A percentile compares a stretch with the other conserved stretches of the same genome.
These are phyloP conservation scores for Isoetes taiwanensis DNA, from an alignment of 75 land plant species.

Conservation along the genomic window DNA sequence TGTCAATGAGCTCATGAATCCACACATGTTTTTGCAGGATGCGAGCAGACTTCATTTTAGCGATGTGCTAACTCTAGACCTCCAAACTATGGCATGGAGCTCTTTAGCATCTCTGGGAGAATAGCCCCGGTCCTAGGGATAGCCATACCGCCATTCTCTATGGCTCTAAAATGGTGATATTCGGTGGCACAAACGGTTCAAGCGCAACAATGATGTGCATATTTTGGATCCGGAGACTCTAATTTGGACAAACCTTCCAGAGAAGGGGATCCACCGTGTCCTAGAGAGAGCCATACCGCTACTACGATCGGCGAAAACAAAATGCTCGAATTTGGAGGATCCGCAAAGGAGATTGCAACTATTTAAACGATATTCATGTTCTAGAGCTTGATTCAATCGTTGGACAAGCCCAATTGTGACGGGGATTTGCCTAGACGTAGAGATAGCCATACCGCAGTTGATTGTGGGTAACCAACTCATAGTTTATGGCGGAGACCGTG, in stretches of 20 bases:
- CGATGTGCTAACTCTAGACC: conserved; percentile 45
- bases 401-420: not conserved
- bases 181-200: conserved; percentile 6
- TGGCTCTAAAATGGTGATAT: not conserved
- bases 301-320: not conserved
- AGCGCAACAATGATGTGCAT: not conserved
- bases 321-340: conserved; percentile 10
- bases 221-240: not conserved
- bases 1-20: not conserved
- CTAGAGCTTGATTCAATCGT: not conserved
- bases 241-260: not conserved
- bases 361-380: conserved; percentile 2
- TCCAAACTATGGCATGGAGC: conserved; percentile 51
- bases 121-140: conserved; percentile 3
- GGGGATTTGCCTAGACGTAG: not conserved
- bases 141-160: not conserved
- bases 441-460: conserved; percentile 5
- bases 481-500: conserved; percentile 5
- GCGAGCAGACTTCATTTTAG: conserved; percentile 66
- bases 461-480: not conserved
- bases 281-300: conserved; percentile 1
- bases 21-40: conserved; percentile 36
- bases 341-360: conserved; percentile 1
- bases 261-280: not conserved
- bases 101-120: conserved; percentile 32